A percentile compares a stretch with the other conserved stretches of the same genome.
Evolutionary conservation across 495 filamentous ascomycete genomes (phyloP).

Genomic region (Neurospora sp.): DNA sequence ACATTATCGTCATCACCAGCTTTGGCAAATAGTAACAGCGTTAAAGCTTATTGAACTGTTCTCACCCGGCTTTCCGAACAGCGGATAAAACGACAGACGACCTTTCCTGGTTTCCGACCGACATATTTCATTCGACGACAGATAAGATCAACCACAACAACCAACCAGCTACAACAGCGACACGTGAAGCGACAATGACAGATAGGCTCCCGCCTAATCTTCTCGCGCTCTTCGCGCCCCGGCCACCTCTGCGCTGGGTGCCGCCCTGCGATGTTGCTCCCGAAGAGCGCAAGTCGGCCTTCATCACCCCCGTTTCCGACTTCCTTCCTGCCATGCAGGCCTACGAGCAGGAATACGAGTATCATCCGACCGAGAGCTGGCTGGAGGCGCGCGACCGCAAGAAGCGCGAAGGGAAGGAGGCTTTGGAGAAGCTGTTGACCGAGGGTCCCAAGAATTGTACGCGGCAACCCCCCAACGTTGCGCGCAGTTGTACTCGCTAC

Average conservation of each 20-base stretch:
- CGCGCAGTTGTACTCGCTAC: background rate
- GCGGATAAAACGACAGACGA: background rate
- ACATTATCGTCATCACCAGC: background rate
- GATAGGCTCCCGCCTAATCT: conserved; percentile 91
- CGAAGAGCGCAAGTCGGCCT: conserved; percentile 65
- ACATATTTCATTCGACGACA: background rate
- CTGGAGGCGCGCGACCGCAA: conserved; percentile 72
- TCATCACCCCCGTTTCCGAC: conserved; percentile 61
- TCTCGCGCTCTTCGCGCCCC: conserved; percentile 85
- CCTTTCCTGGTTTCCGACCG: background rate
- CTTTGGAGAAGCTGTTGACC: conserved; percentile 48
- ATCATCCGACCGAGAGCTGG: conserved; percentile 84
- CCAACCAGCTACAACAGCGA: background rate
- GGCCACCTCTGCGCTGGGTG: conserved; percentile 84
- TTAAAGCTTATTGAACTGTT: background rate
- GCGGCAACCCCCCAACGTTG: conserved; percentile 19
- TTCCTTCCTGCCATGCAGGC: conserved; percentile 61
- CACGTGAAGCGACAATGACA: conserved; percentile 51
- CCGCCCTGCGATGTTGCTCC: conserved; percentile 74
- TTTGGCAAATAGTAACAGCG: background rate
- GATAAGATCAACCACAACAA: background rate
- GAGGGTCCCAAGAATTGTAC: conserved; percentile 63
- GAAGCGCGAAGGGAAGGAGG: conserved; percentile 65
- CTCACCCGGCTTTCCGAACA: background rate
- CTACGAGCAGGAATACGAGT: conserved; percentile 62